Evolutionary conservation across 495 filamentous ascomycete genomes (phyloP), one percentile per base, ranked within the genome.

Genomic region (Neurospora sp.): DNA sequence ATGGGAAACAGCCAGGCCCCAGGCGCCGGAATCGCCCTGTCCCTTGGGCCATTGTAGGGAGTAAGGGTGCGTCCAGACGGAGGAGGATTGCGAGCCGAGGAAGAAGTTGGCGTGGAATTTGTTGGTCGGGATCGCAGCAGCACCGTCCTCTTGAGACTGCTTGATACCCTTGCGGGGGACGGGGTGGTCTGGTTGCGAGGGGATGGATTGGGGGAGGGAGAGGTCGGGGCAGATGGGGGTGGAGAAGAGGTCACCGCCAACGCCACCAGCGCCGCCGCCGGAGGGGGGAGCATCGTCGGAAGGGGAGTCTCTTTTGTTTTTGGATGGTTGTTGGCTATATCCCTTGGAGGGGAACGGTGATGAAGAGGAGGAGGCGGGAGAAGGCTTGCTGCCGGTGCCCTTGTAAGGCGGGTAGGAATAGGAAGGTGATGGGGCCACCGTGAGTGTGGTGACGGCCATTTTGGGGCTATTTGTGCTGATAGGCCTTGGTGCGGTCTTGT

Each of bases 31-130:
- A 40, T 84, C 84, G 14, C 92, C 92, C 54, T 81, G 81, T 3
- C 94, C 94, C 77, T 88, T 90, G 3, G 89, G 85, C 93, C 94
- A 97, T 44, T 87, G 81, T 3, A 97, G 75, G 0, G 92, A 91
- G 80, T 97, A 99, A 11, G 96, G 96, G 79, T 96, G 91, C 2
- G 93, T 92, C 85, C 92, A 98, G 0, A 89, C 87, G 1, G 90
- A 85, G 44, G 88, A 86, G 5, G 83, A 87, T 80, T 97, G 94
- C 69, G 81, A 87, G 4, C 90, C 93, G 3, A 98, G 83, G 77
- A 95, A 96, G 75, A 97, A 90, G 69, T 96, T 97, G 71, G 90
- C 89, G 77, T 97, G 97, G 81, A 97, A 99, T 77, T 97, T 98
- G 79, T 98, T 96, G 14, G 94, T 96, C 70, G 88, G 83, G 74